phyloP scores from a whole-genome alignment of 192 early-diverging fungal species.

The Linnemannia hyalina region DNA sequence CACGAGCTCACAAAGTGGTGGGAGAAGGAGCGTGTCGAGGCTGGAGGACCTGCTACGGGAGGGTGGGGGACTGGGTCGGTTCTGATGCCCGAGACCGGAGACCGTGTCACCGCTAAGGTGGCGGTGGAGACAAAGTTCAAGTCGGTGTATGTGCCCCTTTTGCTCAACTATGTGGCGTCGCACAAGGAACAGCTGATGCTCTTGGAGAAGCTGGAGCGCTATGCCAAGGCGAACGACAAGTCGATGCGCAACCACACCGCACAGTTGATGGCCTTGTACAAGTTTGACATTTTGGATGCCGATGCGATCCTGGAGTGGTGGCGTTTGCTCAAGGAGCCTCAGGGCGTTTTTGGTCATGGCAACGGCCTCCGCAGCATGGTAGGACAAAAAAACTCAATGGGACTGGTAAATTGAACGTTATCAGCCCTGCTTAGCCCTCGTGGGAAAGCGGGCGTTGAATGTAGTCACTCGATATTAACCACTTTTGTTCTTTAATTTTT shows the following conservation, averaged over 20 bases:
- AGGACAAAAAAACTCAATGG: not conserved
- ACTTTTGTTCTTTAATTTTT: not conserved
- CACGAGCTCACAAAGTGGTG: conserved; percentile 54
- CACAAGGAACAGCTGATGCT: conserved; percentile 40
- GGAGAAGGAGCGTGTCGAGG: conserved; percentile 42
- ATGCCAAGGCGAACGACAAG: conserved; percentile 22
- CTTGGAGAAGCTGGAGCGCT: conserved; percentile 41
- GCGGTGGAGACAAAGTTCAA: conserved; percentile 46
- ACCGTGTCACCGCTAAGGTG: conserved; percentile 36
- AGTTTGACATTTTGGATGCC: conserved; percentile 52
- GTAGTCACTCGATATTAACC: not conserved
- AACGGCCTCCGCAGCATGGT: conserved; percentile 51
- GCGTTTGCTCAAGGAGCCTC: conserved; percentile 41
- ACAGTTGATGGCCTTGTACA: conserved; percentile 47
- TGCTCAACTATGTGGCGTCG: conserved; percentile 44
- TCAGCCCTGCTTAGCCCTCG: not conserved
- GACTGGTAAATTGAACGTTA: not conserved
- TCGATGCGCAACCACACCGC: conserved; percentile 36
- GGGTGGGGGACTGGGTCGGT: conserved; percentile 39
- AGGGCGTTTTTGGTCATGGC: conserved; percentile 42
- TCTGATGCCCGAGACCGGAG: conserved; percentile 20
- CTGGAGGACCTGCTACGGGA: conserved; percentile 37
- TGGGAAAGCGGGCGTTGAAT: not conserved
- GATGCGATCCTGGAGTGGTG: conserved; percentile 54
- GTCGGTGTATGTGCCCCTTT: conserved; percentile 36